Percentiles rank a stretch among this genome's conserved stretches.
Evolutionary conservation across 164 flowering plant species (phyloP).

Genomic region (Malania oleifera): DNA sequence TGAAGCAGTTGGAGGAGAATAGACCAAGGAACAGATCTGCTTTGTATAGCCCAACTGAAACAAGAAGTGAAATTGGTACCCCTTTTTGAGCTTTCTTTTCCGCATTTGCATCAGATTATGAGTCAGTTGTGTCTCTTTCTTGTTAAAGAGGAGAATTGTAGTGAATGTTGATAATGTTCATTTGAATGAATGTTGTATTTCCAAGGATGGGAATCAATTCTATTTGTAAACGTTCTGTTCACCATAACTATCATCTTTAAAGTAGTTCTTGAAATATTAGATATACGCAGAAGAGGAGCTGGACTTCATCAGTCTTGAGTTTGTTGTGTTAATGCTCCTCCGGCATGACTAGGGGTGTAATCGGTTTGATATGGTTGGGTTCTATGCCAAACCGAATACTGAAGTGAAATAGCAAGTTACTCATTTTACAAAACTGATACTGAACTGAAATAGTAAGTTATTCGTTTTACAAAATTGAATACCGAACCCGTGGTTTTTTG

Average conservation of each 20-base stretch:
- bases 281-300: constrained; percentile 6
- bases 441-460: too few relatives aligned
- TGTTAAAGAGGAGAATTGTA: not conserved
- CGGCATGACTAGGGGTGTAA: too few relatives aligned
- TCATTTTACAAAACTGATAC: too few relatives aligned
- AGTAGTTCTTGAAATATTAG: not conserved
- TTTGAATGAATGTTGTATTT: not conserved
- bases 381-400: too few relatives aligned
- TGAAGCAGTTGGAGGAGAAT: constrained; percentile 92
- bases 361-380: too few relatives aligned
- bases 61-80: constrained; percentile 84
- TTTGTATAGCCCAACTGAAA: constrained; percentile 91
- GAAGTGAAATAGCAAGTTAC: too few relatives aligned
- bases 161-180: not conserved
- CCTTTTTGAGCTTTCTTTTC: constrained; percentile 46
- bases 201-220: constrained; percentile 4
- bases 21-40: constrained; percentile 95
- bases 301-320: too few relatives aligned
- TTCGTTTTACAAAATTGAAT: too few relatives aligned
- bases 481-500: too few relatives aligned
- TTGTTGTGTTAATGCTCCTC: too few relatives aligned
- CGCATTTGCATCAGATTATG: not conserved
- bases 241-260: not conserved
- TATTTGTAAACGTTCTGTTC: constrained; percentile 1
- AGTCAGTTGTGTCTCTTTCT: not conserved